phyloP scores from a whole-genome alignment of 441 rosid genomes.

The Brassica hybrid region DNA sequence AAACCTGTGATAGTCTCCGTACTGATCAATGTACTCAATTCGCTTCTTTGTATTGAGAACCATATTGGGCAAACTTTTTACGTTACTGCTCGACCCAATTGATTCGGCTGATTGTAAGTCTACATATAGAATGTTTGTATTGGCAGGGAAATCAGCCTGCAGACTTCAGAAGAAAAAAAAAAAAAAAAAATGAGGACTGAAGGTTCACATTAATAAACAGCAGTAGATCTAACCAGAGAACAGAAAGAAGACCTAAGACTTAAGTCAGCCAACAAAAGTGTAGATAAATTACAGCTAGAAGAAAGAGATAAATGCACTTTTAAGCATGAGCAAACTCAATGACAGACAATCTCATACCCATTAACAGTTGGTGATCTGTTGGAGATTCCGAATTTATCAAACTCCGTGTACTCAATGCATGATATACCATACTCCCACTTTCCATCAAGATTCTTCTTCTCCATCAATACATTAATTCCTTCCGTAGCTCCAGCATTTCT shows the following conservation, averaged over 20 bases:
- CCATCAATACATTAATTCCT: constrained; percentile 85
- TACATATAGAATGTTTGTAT: constrained; percentile 89
- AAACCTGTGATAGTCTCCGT: constrained; percentile 80
- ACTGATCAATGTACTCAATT: constrained; percentile 61
- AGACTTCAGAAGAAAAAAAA: constrained; percentile 53
- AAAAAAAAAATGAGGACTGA: constrained; percentile 3
- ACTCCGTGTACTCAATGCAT: constrained; percentile 92
- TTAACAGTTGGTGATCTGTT: constrained; percentile 48
- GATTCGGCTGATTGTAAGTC: constrained; percentile 72
- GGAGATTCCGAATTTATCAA: constrained; percentile 75
- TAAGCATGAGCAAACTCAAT: constrained; percentile 11
- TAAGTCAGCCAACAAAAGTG: background rate
- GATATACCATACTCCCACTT: constrained; percentile 94
- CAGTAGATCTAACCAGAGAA: constrained; percentile 5
- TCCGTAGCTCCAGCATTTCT: constrained; percentile 82
- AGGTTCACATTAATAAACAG: background rate
- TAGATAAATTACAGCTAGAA: background rate
- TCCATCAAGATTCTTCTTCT: constrained; percentile 82
- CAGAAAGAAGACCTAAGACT: background rate
- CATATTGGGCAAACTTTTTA: constrained; percentile 83
- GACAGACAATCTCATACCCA: constrained; percentile 48
- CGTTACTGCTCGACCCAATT: constrained; percentile 66
- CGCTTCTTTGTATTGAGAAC: constrained; percentile 81
- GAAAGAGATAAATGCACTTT: background rate
- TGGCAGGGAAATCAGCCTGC: constrained; percentile 86